Conservation (phyloP, 1,284 basidiomycete genomes). For the Pascua sp. region DNA sequence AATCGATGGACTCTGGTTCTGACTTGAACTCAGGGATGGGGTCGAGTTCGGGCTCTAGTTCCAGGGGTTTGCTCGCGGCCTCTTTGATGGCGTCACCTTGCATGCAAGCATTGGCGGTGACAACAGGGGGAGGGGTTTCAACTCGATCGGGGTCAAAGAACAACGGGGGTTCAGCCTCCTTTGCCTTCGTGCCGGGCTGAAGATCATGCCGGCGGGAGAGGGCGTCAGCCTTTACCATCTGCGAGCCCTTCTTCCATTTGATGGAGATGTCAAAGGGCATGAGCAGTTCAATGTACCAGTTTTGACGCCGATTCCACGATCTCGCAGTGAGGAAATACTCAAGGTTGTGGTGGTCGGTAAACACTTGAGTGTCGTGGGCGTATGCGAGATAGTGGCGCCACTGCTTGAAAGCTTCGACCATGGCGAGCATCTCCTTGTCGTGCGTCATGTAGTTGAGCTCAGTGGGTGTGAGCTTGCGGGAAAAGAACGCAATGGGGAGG, state of each 20-base stretch:
- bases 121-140: no score
- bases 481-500: slow-evolving; percentile 48
- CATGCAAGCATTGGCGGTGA: no score
- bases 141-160: no score
- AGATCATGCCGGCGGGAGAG: slow-evolving; percentile 23
- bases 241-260: slow-evolving; percentile 45
- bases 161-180: no score
- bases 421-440: slow-evolving; percentile 55
- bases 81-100: no score
- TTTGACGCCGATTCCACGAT: slow-evolving; percentile 50
- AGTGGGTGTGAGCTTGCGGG: slow-evolving; percentile 34
- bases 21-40: no score
- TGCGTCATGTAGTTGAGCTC: slow-evolving; percentile 55
- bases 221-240: slow-evolving; percentile 44
- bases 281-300: slow-evolving; percentile 48
- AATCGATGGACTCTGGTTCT: no score
- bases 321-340: slow-evolving; percentile 48
- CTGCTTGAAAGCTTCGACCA: slow-evolving; percentile 48
- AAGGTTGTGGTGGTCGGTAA: slow-evolving; percentile 55
- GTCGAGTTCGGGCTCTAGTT: no score
- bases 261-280: slow-evolving; percentile 48
- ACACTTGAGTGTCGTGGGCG: slow-evolving; percentile 36
- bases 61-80: no score
- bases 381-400: slow-evolving; percentile 51
- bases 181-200: no score